Percentiles rank a stretch among this genome's conserved stretches.
Evolutionary conservation across 192 early-diverging fungal genomes (phyloP).

Genomic region (Coemansia javaensis): DNA sequence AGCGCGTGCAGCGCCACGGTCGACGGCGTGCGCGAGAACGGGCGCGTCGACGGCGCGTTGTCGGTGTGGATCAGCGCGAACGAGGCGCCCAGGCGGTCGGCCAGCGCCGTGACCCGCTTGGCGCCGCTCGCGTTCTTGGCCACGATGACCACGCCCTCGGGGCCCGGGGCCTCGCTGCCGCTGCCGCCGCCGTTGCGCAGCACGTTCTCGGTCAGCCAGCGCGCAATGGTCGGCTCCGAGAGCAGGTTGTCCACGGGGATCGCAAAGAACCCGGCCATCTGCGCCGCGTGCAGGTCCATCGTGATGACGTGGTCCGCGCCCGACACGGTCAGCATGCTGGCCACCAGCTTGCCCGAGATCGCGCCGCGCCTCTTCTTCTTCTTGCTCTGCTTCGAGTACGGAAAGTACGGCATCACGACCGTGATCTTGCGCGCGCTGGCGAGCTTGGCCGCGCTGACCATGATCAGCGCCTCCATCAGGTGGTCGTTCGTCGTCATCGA

Average conservation of each 20-base stretch:
- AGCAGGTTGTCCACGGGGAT: constrained; percentile 93
- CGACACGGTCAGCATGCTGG: constrained; percentile 88
- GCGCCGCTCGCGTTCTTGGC: constrained; percentile 94
- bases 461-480: constrained; percentile 96
- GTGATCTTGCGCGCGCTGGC: constrained; percentile 90
- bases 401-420: constrained; percentile 95
- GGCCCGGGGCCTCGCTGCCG: background rate
- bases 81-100: constrained; percentile 86
- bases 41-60: constrained; percentile 53
- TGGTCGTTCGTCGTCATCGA: constrained; percentile 81
- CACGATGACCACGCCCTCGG: constrained; percentile 68
- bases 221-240: constrained; percentile 82
- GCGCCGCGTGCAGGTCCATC: constrained; percentile 92
- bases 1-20: constrained; percentile 50
- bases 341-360: constrained; percentile 94
- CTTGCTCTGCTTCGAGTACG: constrained; percentile 97
- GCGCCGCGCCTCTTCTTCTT: constrained; percentile 97
- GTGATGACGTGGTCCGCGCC: constrained; percentile 99
- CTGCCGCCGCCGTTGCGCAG: constrained; percentile 54
- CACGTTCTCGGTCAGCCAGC: constrained; percentile 79
- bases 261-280: constrained; percentile 95
- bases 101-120: constrained; percentile 91
- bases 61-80: constrained; percentile 97
- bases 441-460: constrained; percentile 93
- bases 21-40: constrained; percentile 51